These are phyloP conservation scores for Kodamaea hsintzibuensis DNA, from an alignment of 805 yeast species.

Conservation along the genomic window DNA sequence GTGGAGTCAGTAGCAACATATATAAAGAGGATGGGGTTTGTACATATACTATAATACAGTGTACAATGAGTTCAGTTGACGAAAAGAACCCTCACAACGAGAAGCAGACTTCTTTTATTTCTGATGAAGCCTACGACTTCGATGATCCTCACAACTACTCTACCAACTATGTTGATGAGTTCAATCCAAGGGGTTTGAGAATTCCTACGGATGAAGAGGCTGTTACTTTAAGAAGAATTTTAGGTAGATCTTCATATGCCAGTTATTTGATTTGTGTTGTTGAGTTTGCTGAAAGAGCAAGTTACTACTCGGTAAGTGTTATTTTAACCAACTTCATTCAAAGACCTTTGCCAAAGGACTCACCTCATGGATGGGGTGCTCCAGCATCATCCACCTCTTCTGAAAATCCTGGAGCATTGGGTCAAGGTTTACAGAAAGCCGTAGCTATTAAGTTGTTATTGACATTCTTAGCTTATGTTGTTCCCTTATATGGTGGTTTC, in stretches of 20 bases:
- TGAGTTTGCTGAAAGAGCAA: constrained; percentile 58
- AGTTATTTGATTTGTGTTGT: constrained; percentile 48
- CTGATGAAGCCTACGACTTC: constrained; percentile 14
- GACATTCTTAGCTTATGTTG: constrained; percentile 50
- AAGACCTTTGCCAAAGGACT: constrained; percentile 51
- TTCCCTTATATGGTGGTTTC: constrained; percentile 55
- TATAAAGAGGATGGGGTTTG: background rate
- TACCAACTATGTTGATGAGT: constrained; percentile 29
- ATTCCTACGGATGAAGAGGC: constrained; percentile 30
- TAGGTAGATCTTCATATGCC: constrained; percentile 50
- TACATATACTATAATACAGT: background rate
- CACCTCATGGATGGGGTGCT: constrained; percentile 47
- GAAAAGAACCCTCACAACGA: constrained; percentile 6
- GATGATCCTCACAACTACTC: constrained; percentile 20
- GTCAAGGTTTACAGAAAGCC: constrained; percentile 45
- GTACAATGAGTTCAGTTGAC: constrained; percentile 2
- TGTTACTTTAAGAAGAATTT: constrained; percentile 30
- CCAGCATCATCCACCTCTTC: constrained; percentile 26
- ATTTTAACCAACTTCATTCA: constrained; percentile 50
- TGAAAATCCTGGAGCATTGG: constrained; percentile 52
- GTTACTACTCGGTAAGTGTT: constrained; percentile 50
- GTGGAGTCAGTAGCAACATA: constrained; percentile 17
- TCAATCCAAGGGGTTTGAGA: constrained; percentile 40
- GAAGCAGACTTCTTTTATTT: background rate
- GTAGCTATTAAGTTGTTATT: constrained; percentile 49